Evolutionary conservation across 2,329 filamentous ascomycete genomes (phyloP).

Genomic region (Akanthomyces muscarius): DNA sequence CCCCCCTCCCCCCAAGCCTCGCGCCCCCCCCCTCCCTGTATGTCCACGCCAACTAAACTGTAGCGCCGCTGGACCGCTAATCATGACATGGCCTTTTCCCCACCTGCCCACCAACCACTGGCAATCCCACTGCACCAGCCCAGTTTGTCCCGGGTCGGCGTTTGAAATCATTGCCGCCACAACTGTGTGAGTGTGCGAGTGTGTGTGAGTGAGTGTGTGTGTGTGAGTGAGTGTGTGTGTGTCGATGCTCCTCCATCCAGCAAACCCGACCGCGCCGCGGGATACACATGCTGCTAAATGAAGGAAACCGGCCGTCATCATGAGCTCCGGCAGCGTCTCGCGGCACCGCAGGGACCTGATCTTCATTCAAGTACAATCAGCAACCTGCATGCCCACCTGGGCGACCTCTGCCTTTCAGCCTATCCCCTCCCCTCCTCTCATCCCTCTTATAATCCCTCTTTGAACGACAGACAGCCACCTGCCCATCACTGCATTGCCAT

Average conservation of each 20-base stretch:
- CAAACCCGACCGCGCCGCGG: no score
- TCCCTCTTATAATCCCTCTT: background rate
- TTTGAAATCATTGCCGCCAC: background rate
- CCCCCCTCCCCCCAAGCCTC: no score
- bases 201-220: no score
- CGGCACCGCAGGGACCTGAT: background rate
- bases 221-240: no score
- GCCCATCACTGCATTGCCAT: no score
- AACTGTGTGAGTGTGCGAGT: background rate
- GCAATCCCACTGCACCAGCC: background rate
- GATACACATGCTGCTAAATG: no score
- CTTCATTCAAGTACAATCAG: background rate
- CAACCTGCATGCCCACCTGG: constrained; percentile 1
- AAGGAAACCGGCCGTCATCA: background rate
- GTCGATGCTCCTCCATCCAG: no score
- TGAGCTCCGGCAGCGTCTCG: background rate
- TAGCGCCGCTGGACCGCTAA: background rate
- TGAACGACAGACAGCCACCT: background rate
- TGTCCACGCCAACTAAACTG: background rate
- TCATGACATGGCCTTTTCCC: background rate
- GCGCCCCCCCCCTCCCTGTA: no score
- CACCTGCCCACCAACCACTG: background rate
- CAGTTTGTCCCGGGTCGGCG: background rate
- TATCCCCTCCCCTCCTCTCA: no score
- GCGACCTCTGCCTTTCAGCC: background rate